Conservation (phyloP, 306 rosid genomes). For the Cucumis hystrix region DNA sequence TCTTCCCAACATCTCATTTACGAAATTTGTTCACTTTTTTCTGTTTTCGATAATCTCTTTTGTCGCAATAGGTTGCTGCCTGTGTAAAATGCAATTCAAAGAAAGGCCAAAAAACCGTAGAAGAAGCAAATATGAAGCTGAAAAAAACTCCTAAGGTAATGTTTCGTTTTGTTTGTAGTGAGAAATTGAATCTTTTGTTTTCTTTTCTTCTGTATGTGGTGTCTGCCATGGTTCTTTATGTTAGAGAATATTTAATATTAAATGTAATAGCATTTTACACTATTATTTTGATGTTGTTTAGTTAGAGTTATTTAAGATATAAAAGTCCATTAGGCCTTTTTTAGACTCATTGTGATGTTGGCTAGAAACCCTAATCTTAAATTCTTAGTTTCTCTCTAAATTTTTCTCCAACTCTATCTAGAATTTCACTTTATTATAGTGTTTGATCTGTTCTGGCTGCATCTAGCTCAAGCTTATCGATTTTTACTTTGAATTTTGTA, state of each 20-base stretch:
- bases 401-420: no score
- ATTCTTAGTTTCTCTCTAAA: no score
- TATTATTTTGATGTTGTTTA: no score
- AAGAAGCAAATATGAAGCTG: slow-evolving; percentile 87
- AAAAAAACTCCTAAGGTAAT: slow-evolving; percentile 67
- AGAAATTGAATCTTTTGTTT: neutral
- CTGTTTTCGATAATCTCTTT: slow-evolving; percentile 3
- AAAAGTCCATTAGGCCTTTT: no score
- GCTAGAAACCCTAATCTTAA: no score
- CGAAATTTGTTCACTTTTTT: neutral
- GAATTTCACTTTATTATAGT: neutral
- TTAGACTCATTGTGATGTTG: no score
- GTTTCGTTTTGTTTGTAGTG: neutral
- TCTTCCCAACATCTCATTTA: neutral
- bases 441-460: neutral
- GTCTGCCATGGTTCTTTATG: neutral
- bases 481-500: slow-evolving; percentile 19
- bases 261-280: no score
- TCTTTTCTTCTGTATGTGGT: neutral
- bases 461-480: neutral
- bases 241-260: no score
- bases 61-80: slow-evolving; percentile 60
- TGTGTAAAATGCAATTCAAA: slow-evolving; percentile 77
- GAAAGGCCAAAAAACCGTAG: slow-evolving; percentile 67
- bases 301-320: no score